Base-by-base conservation (phyloP, 129 eudicot genomes). In the Centella asiatica region DNA sequence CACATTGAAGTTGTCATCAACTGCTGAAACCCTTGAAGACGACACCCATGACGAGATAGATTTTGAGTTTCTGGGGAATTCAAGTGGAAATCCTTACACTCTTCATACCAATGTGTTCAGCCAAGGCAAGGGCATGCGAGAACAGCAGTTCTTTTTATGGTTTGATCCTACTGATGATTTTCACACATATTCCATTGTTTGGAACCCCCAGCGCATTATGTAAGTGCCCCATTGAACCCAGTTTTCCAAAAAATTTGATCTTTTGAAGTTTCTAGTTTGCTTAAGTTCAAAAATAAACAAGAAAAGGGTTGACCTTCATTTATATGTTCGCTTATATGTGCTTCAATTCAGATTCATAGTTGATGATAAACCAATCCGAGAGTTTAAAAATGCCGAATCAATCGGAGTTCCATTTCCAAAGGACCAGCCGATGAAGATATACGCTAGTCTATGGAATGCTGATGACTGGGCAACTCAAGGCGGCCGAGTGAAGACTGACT, bases 371-470 rank as follows among this genome's bases (percentile, higher is more conserved):
- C 77, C 77, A 3, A 78, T 78, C 0, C 56, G 80, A 69, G 80
- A 74, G 67, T 78, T 78, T 36, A 60, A 45, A 57, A 78, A 78
- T 63, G 58, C 69, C 17, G 80, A 78, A 53, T 77, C 67, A 6
- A 65, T 73, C 0, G 80, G 77, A 31, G 68, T 78, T 54, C 80
- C 83, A 0, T 78, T 69, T 25, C 70, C 72, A 2, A 69, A 69
- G 69, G 68, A 67, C 8, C 74, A 79, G 64, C 80, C 72, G 4
- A 79, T 79, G 80, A 70, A 72, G 64, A 62, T 86, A 9, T 80
- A 80, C 57, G 83, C 87, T 1, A 86, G 95, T 42, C 63, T 86
- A 25, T 86, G 95, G 95, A 77, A 86, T 14, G 87, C 83, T 0
- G 87, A 74, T 23, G 83, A 74, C 15, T 74, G 80, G 77, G 80